phyloP scores from a whole-genome alignment of 164 flowering plant genomes.

The Vitis labrusca region DNA sequence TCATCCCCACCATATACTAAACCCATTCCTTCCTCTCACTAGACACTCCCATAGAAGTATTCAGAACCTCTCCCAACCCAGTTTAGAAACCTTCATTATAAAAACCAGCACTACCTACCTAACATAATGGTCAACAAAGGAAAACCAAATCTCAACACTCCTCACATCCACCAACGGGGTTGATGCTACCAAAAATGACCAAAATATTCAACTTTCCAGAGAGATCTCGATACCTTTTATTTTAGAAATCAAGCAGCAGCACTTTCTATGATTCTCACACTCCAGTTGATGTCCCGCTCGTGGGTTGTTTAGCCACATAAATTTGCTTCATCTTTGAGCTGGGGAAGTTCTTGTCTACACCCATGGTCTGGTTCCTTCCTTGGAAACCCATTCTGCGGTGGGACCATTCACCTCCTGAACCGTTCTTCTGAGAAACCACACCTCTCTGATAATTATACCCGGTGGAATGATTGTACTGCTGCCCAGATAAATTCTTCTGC shows the following conservation, averaged over 20 bases:
- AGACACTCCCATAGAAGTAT: no score
- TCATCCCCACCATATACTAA: neutral
- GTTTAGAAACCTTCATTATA: no score
- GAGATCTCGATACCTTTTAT: conserved; percentile 3
- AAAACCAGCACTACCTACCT: no score
- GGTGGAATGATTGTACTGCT: conserved; percentile 41
- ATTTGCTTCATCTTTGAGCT: conserved; percentile 73
- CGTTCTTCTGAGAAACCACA: conserved; percentile 42
- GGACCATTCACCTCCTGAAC: conserved; percentile 56
- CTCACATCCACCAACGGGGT: no score
- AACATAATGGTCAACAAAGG: neutral
- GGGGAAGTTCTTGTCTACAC: conserved; percentile 49
- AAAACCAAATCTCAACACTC: conserved; percentile 1
- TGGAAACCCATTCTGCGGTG: conserved; percentile 69
- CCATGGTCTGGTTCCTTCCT: conserved; percentile 57
- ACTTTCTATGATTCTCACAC: conserved; percentile 1
- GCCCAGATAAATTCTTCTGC: conserved; percentile 42
- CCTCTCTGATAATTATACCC: conserved; percentile 61
- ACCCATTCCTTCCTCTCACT: neutral
- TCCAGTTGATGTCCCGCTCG: conserved; percentile 32
- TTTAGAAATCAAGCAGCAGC: neutral
- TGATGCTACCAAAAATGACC: no score
- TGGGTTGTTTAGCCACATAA: conserved; percentile 81
- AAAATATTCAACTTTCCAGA: no score
- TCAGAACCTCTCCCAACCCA: no score